A percentile compares a stretch with the other conserved stretches of the same genome.
Evolutionary conservation across 805 yeast species (phyloP).

Genomic region (Metschnikowia gelsemii): DNA sequence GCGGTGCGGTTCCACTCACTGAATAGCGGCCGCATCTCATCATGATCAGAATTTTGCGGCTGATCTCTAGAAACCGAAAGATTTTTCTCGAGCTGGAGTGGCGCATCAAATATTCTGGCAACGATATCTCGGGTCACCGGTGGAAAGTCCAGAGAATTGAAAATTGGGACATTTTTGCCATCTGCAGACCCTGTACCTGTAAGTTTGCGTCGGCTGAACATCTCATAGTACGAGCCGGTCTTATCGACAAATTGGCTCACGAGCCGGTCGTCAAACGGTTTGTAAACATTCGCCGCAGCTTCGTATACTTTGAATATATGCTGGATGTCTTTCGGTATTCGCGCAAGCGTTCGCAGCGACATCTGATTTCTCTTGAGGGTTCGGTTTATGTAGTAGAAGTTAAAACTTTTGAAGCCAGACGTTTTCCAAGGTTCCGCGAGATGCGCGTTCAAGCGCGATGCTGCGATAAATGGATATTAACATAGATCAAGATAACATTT

Average conservation of each 20-base stretch:
- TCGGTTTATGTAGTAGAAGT: too few relatives aligned
- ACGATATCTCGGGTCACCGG: conserved; percentile 22
- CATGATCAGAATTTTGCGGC: too few relatives aligned
- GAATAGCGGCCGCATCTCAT: conserved; percentile 12
- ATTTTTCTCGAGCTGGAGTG: conserved; percentile 15
- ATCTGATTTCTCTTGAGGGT: background rate
- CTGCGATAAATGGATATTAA: background rate
- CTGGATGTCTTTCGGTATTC: conserved; percentile 25
- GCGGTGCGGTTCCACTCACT: conserved; percentile 14
- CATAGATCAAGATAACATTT: too few relatives aligned
- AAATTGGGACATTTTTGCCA: conserved; percentile 5
- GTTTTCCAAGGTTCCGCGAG: background rate
- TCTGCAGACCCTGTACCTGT: conserved; percentile 3
- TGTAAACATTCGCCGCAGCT: conserved; percentile 15
- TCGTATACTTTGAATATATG: conserved; percentile 23
- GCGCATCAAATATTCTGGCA: conserved; percentile 23
- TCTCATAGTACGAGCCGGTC: conserved; percentile 21
- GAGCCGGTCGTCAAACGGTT: conserved; percentile 13
- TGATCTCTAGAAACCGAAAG: conserved; percentile 6
- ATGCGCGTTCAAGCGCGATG: background rate
- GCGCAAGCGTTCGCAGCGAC: conserved; percentile 19
- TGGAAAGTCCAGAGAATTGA: conserved; percentile 25
- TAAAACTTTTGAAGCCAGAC: too few relatives aligned
- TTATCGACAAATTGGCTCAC: conserved; percentile 20
- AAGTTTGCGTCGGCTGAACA: conserved; percentile 25